Evolutionary conservation across 148 eudicot genomes (phyloP), one percentile per base, ranked within the genome.

Genomic region (Dysphania ambrosioides): DNA sequence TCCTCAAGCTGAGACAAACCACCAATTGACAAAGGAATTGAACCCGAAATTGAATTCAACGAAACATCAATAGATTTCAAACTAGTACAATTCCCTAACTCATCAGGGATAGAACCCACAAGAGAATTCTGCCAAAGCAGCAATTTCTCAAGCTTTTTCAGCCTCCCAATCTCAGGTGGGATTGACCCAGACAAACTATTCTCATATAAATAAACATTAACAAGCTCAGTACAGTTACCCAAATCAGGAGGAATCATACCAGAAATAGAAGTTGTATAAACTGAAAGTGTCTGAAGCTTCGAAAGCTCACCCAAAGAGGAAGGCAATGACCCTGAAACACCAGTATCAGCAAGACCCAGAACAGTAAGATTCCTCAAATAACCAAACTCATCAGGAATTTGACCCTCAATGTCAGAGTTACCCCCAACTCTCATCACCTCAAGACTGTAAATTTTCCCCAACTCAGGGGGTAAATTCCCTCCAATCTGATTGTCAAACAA

Each of bases 201-300:
- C 76, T 89, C 87, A 75, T 92, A 89, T 26, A 92, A 72, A 77
- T 86, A 89, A 79, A 92, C 40, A 47, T 86, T 77, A 4, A 89
- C 88, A 24, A 92, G 88, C 85, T 89, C 89, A 32, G 89, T 79
- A 51, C 97, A 89, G 79, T 89, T 84, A 41, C 94, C 97, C 65
- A 92, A 40, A 5, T 92, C 92, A 34, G 77, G 15, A 0, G 94
- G 92, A 3, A 92, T 88, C 47, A 85, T 87, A 3, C 97, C 97
- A 2, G 89, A 83, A 65, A 92, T 74, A 92, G 82, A 79, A 16
- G 92, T 55, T 4, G 94, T 90, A 63, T 92, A 92, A 29, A 90
- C 72, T 0, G 94, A 92, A 42, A 92, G 55, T 24, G 87, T 88
- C 41, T 85, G 83, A 4, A 92, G 88, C 72, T 81, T 89, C 2